Conservation (phyloP, 176 grass and related monocot species). For the Rhynchospora breviuscula region DNA sequence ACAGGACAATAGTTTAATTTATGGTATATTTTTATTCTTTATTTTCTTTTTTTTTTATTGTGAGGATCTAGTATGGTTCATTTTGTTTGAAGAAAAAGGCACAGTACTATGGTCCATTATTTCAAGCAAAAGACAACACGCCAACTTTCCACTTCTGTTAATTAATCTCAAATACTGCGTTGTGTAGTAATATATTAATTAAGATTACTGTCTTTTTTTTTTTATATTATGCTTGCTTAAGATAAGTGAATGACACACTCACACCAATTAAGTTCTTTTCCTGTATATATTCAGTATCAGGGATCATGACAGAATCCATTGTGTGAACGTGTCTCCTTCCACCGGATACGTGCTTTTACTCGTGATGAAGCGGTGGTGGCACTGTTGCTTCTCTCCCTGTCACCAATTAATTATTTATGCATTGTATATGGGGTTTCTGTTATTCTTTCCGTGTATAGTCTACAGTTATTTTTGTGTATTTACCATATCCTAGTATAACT, state of each 20-base stretch:
- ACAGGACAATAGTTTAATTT: neutral
- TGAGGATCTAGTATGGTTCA: neutral
- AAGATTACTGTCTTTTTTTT: neutral
- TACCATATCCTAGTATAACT: neutral
- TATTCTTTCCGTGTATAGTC: too few relatives aligned
- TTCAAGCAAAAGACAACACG: neutral
- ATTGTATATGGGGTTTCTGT: neutral
- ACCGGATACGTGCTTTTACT: neutral
- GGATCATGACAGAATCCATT: neutral
- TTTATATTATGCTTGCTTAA: neutral
- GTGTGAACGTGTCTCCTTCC: neutral
- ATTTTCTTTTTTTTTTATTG: too few relatives aligned
- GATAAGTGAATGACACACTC: neutral
- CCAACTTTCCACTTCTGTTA: neutral
- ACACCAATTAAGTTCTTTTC: neutral
- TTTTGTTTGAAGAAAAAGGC: neutral
- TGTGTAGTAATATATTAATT: neutral
- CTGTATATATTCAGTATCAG: neutral
- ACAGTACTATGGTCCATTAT: neutral
- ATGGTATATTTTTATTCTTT: too few relatives aligned
- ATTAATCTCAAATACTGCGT: neutral
- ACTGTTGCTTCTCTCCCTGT: neutral
- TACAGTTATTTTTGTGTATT: neutral
- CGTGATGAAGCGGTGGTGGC: neutral
- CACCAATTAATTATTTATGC: neutral